Evolutionary conservation across 345 rosid species (phyloP).

Genomic region (Raphanus sativus): DNA sequence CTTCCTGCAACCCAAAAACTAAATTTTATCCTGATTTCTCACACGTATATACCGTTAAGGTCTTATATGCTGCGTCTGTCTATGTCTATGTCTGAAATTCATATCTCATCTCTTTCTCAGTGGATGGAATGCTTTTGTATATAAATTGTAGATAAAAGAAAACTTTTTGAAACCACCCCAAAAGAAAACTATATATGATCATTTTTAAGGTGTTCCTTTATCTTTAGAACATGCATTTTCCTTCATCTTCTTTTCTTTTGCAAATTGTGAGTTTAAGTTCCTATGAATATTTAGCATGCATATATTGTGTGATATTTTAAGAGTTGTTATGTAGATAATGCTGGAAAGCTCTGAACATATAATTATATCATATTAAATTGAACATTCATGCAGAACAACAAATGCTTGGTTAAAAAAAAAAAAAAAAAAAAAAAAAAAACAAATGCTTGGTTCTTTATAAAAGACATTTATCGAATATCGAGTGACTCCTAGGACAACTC

Average conservation of each 20-base stretch:
- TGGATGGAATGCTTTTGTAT: not conserved
- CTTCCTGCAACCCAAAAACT: too few relatives aligned
- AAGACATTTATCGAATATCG: not conserved
- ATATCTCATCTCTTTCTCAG: not conserved
- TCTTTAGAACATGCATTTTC: not conserved
- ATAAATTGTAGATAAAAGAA: not conserved
- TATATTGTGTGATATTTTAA: not conserved
- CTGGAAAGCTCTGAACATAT: not conserved
- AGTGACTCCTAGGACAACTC: not conserved
- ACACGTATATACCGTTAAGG: not conserved
- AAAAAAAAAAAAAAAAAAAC: too few relatives aligned
- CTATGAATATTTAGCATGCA: not conserved
- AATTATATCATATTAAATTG: not conserved
- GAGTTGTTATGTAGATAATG: not conserved
- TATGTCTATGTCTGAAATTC: not conserved
- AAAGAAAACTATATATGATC: not conserved
- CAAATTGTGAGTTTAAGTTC: not conserved
- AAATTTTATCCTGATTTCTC: not conserved
- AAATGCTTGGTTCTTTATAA: too few relatives aligned
- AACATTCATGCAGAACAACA: not conserved
- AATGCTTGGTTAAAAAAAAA: not conserved
- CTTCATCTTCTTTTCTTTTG: not conserved
- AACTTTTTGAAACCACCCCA: not conserved
- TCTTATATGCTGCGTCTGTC: not conserved
- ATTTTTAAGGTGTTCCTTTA: not conserved